Percentiles rank a stretch among this genome's conserved stretches.
Conservation (phyloP, 306 rosid species). For the Spatholobus suberectus region DNA sequence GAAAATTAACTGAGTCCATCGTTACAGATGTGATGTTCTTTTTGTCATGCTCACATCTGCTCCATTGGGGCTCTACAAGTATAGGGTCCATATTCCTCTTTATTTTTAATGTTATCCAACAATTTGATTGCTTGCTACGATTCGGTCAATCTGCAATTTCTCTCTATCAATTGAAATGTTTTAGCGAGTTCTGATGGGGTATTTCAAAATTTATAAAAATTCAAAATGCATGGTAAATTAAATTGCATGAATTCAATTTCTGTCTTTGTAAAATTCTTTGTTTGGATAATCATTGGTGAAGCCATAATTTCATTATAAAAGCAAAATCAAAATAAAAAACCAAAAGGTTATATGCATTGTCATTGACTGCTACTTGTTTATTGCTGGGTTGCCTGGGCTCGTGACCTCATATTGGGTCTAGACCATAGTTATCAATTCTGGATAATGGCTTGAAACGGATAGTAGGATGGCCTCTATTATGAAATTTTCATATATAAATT, state of each 20-base stretch:
- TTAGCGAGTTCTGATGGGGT: not conserved
- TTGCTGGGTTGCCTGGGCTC: too few relatives aligned
- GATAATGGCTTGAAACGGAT: too few relatives aligned
- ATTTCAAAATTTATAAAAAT: not conserved
- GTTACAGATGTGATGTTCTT: constrained; percentile 50
- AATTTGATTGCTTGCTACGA: not conserved
- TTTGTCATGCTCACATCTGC: constrained; percentile 50
- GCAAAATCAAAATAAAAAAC: too few relatives aligned
- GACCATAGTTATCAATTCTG: too few relatives aligned
- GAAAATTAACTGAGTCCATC: constrained; percentile 45
- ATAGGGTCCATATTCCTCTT: not conserved
- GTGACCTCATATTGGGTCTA: too few relatives aligned
- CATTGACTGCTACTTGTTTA: too few relatives aligned
- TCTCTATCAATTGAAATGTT: not conserved
- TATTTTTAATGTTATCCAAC: not conserved
- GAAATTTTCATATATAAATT: too few relatives aligned
- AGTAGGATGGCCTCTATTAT: too few relatives aligned
- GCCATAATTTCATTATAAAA: too few relatives aligned
- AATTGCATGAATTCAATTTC: not conserved
- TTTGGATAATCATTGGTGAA: not conserved
- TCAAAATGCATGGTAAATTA: not conserved
- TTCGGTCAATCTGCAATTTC: not conserved
- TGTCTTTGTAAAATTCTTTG: not conserved
- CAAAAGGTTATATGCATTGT: too few relatives aligned
- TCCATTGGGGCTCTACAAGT: constrained; percentile 48